Evolutionary conservation across 164 flowering plant genomes (phyloP), one percentile per base, ranked within the genome.

Genomic region (Euptelea pleiosperma): DNA sequence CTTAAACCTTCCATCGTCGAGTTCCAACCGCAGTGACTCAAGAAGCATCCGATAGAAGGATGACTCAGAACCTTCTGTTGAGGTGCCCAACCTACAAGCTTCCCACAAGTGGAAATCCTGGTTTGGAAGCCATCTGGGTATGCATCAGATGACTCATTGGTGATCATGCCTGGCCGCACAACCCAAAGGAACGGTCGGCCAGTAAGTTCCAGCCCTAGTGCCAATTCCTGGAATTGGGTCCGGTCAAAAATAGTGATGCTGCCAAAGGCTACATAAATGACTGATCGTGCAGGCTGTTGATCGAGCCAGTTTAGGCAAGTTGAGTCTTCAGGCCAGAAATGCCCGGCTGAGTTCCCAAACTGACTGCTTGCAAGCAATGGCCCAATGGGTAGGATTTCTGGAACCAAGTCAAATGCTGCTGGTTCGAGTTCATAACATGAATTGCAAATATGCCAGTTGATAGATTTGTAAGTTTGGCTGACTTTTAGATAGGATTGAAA

Each of bases 391-490:
- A 37, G 14, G 12, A 72, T 12, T 6, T 70, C 4, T 19, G 79
- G 76, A 36, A 56, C 14, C n/a, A 58, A n/a, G 30, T 35, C 22
- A 8, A 55, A 56, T 6, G 58, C 59, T 0, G 59, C 58, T 0
- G 64, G 64, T 49, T 78, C 82, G 3, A 78, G 67, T 14, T 73
- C 79, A 12, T 44, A 21, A 24, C 42, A 56, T 19, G 82, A 68
- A 68, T 78, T 78, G 77, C 82, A 75, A 8, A 78, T 36, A 3
- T 65, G 9, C 64, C 48, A 62, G 4, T 75, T 60, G 8, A 52
- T 64, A 1, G 19, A 15, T 52, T 61, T 62, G n/a, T 36, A 7
- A 10, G 47, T 10, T 31, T 64, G 4, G 60, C 31, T 69, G 53
- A n/a, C 7, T 31, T 11, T 55, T 35, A 2, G 43, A 4, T 22